These are phyloP conservation scores for Penicillium brevicompactum DNA, from an alignment of 2,329 filamentous ascomycete genomes.

Conservation along the genomic window DNA sequence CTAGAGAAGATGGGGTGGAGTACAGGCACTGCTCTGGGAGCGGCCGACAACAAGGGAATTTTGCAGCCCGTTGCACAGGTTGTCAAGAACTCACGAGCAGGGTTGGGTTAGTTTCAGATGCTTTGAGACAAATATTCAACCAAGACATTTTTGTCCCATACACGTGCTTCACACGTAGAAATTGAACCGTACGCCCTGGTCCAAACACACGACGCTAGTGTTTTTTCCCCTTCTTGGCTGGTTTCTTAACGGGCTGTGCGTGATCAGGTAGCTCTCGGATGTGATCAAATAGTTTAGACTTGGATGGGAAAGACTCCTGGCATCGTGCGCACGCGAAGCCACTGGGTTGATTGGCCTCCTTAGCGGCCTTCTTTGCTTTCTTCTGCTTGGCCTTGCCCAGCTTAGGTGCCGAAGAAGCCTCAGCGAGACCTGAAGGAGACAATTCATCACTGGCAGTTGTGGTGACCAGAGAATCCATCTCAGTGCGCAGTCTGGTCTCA, in stretches of 20 bases:
- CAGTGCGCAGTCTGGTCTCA: constrained; percentile 38
- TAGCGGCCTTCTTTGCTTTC: constrained; percentile 53
- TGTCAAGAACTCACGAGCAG: constrained; percentile 83
- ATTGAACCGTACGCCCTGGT: background rate
- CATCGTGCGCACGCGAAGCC: constrained; percentile 76
- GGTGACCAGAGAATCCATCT: constrained; percentile 11
- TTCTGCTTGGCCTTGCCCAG: constrained; percentile 58
- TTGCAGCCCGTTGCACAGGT: constrained; percentile 82
- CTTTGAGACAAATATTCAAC: background rate
- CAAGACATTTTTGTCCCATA: background rate
- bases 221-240: constrained; percentile 5
- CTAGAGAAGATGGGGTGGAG: constrained; percentile 98
- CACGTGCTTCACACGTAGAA: background rate
- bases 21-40: constrained; percentile 79
- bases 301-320: constrained; percentile 73
- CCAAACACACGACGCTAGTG: background rate
- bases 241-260: constrained; percentile 51
- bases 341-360: constrained; percentile 23
- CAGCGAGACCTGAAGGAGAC: constrained; percentile 21
- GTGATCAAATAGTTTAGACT: constrained; percentile 73
- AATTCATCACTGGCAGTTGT: constrained; percentile 17
- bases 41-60: constrained; percentile 82
- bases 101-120: constrained; percentile 61
- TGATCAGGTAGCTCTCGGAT: constrained; percentile 62
- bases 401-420: constrained; percentile 29